Evolutionary conservation across 1,139 yeast species (phyloP), one percentile per base, ranked within the genome.

Genomic region (Zygosaccharomyces sapae): DNA sequence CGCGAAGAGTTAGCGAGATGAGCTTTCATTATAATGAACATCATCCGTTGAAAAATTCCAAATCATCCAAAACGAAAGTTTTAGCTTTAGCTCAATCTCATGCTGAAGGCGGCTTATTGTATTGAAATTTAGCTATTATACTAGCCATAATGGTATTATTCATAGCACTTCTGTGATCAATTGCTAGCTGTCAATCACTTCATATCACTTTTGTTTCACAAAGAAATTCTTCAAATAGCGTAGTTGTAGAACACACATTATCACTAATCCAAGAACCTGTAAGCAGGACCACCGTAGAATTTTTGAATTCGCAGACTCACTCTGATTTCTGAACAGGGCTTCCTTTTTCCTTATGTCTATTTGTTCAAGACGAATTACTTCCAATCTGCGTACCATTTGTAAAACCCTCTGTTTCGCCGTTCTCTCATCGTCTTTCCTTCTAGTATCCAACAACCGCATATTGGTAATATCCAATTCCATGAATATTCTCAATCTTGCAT

Each of bases 201-300:
- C 67, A 79, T 33, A 78, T 73, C 30, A 79, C 70, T 64, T 81
- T 56, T 79, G 82, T 63, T 81, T 81, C 47, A 79, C 73, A 61
- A 82, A 81, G 71, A 81, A 80, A 41, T 76, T 68, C 59, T 77
- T 78, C 56, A 83, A 69, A 47, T 80, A 81, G 48, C 73, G 68
- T 51, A 83, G 61, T 65, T 85, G 92, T 74, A 84, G 79, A 10
- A 72, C 69, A 52, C 89, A 81, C 2, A 82, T 75, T 6, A 66
- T 62, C 6, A 71, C 54, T 37, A 80, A 60, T 0, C 74, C 76
- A 8, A 69, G 45, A 2, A 76, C 53, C 59, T 81, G 85, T 7
- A 79, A 51, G n/a, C 77, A 48, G 29, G 81, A 73, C 83, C 84
- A 80, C 49, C 66, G 63, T n/a, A 77, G 68, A 5, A 80, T 81